Evolutionary conservation across 768 basidiomycete species (phyloP).

Genomic region (Boletus insuetus): DNA sequence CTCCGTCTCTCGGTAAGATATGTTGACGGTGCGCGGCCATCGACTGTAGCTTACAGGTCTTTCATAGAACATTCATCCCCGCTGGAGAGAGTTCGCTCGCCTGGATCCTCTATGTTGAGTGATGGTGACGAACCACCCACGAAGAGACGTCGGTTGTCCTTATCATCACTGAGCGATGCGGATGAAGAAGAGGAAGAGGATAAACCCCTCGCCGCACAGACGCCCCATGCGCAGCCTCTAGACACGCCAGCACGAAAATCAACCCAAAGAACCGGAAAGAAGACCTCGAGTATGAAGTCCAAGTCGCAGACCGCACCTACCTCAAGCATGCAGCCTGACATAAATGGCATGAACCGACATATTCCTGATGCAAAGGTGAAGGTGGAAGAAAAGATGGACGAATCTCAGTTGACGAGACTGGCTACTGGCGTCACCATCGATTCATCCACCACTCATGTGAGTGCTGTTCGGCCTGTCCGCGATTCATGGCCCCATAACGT

Average conservation of each 20-base stretch:
- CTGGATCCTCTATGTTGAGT: constrained; percentile 42
- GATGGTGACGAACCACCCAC: constrained; percentile 47
- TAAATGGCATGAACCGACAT: constrained; percentile 44
- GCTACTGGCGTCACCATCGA: constrained; percentile 82
- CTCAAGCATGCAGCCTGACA: constrained; percentile 38
- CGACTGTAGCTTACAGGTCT: constrained; percentile 1
- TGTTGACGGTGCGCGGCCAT: background rate
- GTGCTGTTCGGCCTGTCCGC: constrained; percentile 17
- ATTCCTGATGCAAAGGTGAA: constrained; percentile 56
- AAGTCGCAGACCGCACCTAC: constrained; percentile 58
- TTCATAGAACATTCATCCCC: constrained; percentile 27
- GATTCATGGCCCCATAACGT: background rate
- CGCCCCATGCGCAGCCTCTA: constrained; percentile 30
- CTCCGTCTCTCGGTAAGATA: constrained; percentile 52
- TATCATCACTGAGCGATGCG: constrained; percentile 50
- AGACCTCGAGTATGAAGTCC: constrained; percentile 53
- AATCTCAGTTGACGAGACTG: constrained; percentile 69
- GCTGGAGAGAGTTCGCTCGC: constrained; percentile 14
- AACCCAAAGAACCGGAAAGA: constrained; percentile 51
- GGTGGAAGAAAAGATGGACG: constrained; percentile 78
- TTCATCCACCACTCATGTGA: constrained; percentile 46
- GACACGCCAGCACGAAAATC: constrained; percentile 33
- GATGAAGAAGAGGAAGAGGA: constrained; percentile 48
- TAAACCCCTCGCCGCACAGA: constrained; percentile 51
- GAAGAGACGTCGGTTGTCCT: constrained; percentile 56